Conservation (phyloP, 371 early-diverging fungal genomes). For the Rhizopus arrhizus region DNA sequence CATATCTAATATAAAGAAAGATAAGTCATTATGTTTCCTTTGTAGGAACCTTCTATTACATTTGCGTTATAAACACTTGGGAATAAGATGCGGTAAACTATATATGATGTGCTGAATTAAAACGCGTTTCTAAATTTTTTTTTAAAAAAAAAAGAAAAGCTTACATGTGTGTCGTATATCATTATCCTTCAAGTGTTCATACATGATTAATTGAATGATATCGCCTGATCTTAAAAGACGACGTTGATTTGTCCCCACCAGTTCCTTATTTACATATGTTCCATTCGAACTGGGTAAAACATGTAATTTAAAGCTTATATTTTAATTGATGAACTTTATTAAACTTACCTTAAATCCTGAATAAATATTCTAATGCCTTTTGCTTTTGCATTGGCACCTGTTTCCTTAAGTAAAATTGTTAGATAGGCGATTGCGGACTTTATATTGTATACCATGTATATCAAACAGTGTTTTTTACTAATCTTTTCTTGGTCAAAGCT, state of each 20-base stretch:
- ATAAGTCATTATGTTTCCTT: neutral
- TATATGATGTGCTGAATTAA: neutral
- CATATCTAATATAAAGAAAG: constrained; percentile 39
- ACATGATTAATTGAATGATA: constrained; percentile 60
- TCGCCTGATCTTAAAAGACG: constrained; percentile 65
- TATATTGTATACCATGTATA: constrained; percentile 57
- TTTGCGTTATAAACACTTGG: constrained; percentile 30
- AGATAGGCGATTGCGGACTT: constrained; percentile 25
- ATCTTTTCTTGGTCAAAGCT: constrained; percentile 52
- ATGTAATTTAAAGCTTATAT: constrained; percentile 1
- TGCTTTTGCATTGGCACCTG: constrained; percentile 28
- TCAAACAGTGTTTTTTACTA: constrained; percentile 75
- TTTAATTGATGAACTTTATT: neutral
- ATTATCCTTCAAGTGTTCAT: constrained; percentile 15
- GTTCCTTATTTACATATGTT: constrained; percentile 68
- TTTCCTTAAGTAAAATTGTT: constrained; percentile 32
- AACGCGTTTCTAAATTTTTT: constrained; percentile 12
- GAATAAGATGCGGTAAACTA: constrained; percentile 32
- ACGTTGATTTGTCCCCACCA: constrained; percentile 49
- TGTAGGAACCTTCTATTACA: constrained; percentile 13
- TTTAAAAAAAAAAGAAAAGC: constrained; percentile 32
- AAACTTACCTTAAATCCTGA: constrained; percentile 43
- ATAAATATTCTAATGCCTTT: constrained; percentile 47
- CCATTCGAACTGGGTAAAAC: constrained; percentile 69
- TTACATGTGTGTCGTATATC: constrained; percentile 36